Conservation (phyloP, 2,329 filamentous ascomycete species). For the Waltergamsia citrina region DNA sequence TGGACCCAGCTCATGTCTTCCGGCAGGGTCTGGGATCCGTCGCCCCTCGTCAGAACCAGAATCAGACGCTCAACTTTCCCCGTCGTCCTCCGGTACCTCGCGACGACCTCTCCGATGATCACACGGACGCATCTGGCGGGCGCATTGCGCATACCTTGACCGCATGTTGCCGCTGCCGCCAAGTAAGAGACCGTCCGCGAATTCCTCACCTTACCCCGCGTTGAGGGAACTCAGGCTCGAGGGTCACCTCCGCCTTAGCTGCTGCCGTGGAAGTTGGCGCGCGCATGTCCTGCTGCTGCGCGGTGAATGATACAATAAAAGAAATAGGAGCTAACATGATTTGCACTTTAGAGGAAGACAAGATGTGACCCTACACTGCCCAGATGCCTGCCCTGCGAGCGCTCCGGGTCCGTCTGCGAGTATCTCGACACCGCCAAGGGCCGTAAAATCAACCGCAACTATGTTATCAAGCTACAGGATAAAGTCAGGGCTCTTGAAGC, state of each 20-base stretch:
- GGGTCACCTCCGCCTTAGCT: too few relatives aligned
- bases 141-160: conserved; percentile 72
- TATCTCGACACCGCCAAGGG: conserved; percentile 89
- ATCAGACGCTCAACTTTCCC: conserved; percentile 16
- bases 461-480: conserved; percentile 87
- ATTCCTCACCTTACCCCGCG: background rate
- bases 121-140: conserved; percentile 38
- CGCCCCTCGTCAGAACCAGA: conserved; percentile 25
- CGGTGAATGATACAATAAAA: too few relatives aligned
- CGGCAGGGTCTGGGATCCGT: conserved; percentile 44
- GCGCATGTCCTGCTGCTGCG: too few relatives aligned
- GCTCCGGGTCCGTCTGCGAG: conserved; percentile 84
- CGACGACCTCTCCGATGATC: conserved; percentile 27
- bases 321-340: background rate
- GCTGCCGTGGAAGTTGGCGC: too few relatives aligned
- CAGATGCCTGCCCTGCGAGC: conserved; percentile 84
- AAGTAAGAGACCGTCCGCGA: conserved; percentile 39
- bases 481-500: conserved; percentile 74
- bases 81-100: conserved; percentile 18
- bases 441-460: conserved; percentile 77
- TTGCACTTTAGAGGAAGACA: conserved; percentile 81
- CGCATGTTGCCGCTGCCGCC: conserved; percentile 70
- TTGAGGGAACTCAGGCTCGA: too few relatives aligned
- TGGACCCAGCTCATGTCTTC: conserved; percentile 52
- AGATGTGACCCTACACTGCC: conserved; percentile 90